Percentiles rank a stretch among this genome's conserved stretches.
These are phyloP conservation scores for Vanilla planifolia DNA, from an alignment of 106 monocot genomes.

Conservation along the genomic window DNA sequence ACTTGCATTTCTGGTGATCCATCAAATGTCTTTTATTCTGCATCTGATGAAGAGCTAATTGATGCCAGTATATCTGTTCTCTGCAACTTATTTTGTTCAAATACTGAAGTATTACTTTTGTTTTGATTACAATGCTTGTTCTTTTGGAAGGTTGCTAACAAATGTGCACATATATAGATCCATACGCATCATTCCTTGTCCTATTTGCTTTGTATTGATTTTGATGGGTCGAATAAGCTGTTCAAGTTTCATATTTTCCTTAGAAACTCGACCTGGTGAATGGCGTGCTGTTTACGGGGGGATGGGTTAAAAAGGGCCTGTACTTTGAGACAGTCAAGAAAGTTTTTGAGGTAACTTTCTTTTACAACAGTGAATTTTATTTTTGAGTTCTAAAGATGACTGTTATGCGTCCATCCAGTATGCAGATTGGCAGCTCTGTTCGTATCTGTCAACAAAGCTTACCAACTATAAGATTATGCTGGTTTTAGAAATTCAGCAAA, in stretches of 20 bases:
- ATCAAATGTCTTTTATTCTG: no score
- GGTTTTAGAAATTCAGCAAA: not conserved
- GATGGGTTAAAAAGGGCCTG: slow-evolving; percentile 59
- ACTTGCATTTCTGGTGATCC: no score
- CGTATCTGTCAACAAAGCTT: not conserved
- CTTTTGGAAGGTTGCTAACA: not conserved
- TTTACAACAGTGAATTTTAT: not conserved
- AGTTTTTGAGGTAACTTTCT: slow-evolving; percentile 45
- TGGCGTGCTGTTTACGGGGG: slow-evolving; percentile 77
- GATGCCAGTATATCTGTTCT: no score
- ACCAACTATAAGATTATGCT: not conserved
- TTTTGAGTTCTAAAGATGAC: not conserved
- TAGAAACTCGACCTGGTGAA: slow-evolving; percentile 79
- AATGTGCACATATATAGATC: not conserved
- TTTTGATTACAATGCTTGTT: no score
- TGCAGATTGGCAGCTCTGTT: not conserved
- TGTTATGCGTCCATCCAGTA: not conserved
- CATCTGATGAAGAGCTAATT: no score
- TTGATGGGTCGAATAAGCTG: slow-evolving; percentile 2
- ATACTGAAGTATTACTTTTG: no score
- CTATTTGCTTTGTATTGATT: not conserved
- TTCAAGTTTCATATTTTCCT: slow-evolving; percentile 1
- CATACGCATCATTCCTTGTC: not conserved
- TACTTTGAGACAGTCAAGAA: slow-evolving; percentile 57
- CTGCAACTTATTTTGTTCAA: not conserved